Conservation (phyloP, 1,284 basidiomycete species). For the Tylopilus sp. region DNA sequence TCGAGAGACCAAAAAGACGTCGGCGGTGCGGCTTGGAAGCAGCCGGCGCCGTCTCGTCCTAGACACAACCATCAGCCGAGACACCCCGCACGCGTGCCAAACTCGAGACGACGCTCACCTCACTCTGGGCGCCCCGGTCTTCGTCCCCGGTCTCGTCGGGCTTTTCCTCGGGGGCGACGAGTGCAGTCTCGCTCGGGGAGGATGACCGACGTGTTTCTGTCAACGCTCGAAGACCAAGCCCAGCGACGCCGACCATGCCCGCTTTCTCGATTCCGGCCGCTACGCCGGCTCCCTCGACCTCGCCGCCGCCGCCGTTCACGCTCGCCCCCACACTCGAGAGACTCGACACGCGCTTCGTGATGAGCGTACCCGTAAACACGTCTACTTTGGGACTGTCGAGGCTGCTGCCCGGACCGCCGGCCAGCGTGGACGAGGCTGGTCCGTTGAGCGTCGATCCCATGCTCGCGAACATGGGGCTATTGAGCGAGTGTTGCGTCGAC, state of each 20-base stretch:
- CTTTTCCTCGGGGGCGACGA: slow-evolving; percentile 41
- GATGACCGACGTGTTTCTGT: slow-evolving; percentile 46
- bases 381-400: slow-evolving; percentile 40
- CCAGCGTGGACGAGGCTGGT: slow-evolving; percentile 22
- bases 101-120: slow-evolving; percentile 44
- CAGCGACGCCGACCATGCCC: slow-evolving; percentile 16
- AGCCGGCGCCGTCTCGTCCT: slow-evolving; percentile 42
- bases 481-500: slow-evolving; percentile 38
- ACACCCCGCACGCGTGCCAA: background rate
- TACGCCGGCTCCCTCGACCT: slow-evolving; percentile 15
- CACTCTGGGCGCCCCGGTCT: slow-evolving; percentile 63
- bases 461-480: slow-evolving; percentile 33
- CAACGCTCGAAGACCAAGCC: slow-evolving; percentile 26
- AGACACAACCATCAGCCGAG: slow-evolving; percentile 9
- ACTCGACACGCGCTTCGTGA: slow-evolving; percentile 30
- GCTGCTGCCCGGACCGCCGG: slow-evolving; percentile 33
- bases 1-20: slow-evolving; percentile 59
- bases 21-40: slow-evolving; percentile 39
- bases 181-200: slow-evolving; percentile 59
- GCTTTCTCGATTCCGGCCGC: slow-evolving; percentile 19
- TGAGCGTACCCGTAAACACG: slow-evolving; percentile 24
- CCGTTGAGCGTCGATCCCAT: slow-evolving; percentile 27
- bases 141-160: slow-evolving; percentile 42
- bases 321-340: slow-evolving; percentile 30
- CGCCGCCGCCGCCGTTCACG: slow-evolving; percentile 24